Evolutionary conservation across 208 protist genomes (phyloP).

Genomic region (Strigomonas oncopelti): DNA sequence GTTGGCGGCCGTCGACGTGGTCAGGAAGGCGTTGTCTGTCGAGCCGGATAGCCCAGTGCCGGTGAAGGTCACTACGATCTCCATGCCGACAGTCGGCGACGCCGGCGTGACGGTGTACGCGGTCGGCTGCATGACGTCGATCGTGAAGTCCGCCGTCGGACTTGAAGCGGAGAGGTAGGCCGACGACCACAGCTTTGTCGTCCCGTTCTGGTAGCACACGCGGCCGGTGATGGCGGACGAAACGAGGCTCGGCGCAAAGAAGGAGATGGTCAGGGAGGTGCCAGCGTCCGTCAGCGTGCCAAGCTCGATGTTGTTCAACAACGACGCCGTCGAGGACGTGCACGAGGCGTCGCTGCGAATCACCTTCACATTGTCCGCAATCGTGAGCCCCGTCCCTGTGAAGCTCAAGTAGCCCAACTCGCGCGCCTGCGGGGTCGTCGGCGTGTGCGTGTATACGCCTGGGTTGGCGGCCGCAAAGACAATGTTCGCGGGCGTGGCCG

Average conservation of each 20-base stretch:
- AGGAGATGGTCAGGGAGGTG: constrained; percentile 31
- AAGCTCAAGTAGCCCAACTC: constrained; percentile 60
- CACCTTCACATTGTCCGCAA: constrained; percentile 52
- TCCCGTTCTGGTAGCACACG: constrained; percentile 71
- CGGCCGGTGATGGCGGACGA: constrained; percentile 36
- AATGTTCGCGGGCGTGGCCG: constrained; percentile 18
- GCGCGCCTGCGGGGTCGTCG: constrained; percentile 60
- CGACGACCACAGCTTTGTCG: constrained; percentile 44
- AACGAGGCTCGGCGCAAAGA: constrained; percentile 65
- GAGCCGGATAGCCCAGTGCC: constrained; percentile 52
- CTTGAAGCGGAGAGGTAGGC: constrained; percentile 41
- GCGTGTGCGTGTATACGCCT: constrained; percentile 50
- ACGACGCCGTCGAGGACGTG: constrained; percentile 41
- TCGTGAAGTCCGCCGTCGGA: constrained; percentile 56
- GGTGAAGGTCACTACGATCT: constrained; percentile 48
- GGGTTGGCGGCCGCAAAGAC: constrained; percentile 57
- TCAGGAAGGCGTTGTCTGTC: constrained; percentile 65
- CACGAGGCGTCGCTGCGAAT: constrained; percentile 45
- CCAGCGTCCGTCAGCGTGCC: constrained; percentile 22
- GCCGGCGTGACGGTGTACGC: constrained; percentile 45
- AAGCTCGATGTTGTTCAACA: constrained; percentile 61
- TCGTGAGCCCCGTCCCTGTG: constrained; percentile 44
- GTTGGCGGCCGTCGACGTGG: constrained; percentile 22
- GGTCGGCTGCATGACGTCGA: constrained; percentile 78
- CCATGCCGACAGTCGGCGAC: constrained; percentile 45